phyloP scores from a whole-genome alignment of 805 yeast genomes.

The Candida palmyrensis region DNA sequence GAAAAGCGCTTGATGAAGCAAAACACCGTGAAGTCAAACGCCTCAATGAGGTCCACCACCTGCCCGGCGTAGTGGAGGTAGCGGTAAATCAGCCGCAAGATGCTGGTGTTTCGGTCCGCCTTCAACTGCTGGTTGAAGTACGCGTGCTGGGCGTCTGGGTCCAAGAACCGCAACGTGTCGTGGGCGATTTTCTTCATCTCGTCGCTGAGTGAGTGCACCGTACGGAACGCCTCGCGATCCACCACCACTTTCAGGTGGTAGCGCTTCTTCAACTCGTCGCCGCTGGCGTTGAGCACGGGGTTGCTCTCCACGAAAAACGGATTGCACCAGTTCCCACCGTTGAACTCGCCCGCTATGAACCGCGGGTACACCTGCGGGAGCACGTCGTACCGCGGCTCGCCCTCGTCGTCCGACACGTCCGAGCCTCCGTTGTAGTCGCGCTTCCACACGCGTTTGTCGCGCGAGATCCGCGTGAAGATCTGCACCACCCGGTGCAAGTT shows the following conservation, averaged over 20 bases:
- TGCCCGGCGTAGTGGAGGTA: conserved; percentile 44
- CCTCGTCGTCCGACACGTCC: conserved; percentile 29
- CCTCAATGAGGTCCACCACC: conserved; percentile 50
- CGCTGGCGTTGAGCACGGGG: conserved; percentile 35
- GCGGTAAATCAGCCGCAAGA: conserved; percentile 50
- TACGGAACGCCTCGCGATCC: conserved; percentile 42
- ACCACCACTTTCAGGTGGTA: conserved; percentile 43
- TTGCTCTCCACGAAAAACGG: conserved; percentile 48
- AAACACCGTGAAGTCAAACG: conserved; percentile 58
- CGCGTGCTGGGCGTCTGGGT: conserved; percentile 29
- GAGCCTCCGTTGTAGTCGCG: conserved; percentile 33
- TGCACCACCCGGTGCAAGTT: conserved; percentile 25
- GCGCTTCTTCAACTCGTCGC: conserved; percentile 37
- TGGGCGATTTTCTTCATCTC: conserved; percentile 35
- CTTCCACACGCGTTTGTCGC: conserved; percentile 23
- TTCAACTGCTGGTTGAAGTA: conserved; percentile 28
- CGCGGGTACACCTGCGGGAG: conserved; percentile 70
- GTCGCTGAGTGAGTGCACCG: conserved; percentile 28
- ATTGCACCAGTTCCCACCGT: conserved; percentile 78
- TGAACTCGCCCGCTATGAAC: conserved; percentile 58
- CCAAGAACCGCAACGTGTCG: conserved; percentile 38
- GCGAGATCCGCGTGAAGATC: conserved; percentile 26
- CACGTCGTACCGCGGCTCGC: conserved; percentile 29
- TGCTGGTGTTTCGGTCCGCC: conserved; percentile 45
- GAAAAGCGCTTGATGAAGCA: conserved; percentile 36